Evolutionary conservation across 176 grass and related monocot species (phyloP).

Genomic region (Musa beccarii): DNA sequence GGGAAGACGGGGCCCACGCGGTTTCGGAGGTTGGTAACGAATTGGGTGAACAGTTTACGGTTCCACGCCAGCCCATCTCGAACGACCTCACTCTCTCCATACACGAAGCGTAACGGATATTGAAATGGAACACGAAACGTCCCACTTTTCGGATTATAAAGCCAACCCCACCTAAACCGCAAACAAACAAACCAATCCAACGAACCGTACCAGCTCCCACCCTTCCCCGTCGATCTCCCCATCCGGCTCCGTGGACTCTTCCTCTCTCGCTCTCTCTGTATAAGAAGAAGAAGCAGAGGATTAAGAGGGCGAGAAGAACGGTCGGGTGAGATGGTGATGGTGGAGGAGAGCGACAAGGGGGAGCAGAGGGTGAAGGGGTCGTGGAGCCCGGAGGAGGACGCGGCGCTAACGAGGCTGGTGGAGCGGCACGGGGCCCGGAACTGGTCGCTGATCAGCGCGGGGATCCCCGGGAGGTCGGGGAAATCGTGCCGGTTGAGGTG

Average conservation of each 20-base stretch:
- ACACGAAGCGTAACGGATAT: background rate
- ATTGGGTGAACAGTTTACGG: background rate
- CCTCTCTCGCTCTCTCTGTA: too few relatives aligned
- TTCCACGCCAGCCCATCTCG: background rate
- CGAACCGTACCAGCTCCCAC: background rate
- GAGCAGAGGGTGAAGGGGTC: conserved; percentile 51
- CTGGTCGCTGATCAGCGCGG: conserved; percentile 63
- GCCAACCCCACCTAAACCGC: conserved; percentile 28
- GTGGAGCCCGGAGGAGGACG: conserved; percentile 88
- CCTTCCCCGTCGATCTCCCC: conserved; percentile 5
- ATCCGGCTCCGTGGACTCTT: background rate
- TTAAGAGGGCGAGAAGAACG: background rate
- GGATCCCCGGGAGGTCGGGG: conserved; percentile 58
- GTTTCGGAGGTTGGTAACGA: background rate
- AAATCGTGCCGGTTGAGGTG: conserved; percentile 92
- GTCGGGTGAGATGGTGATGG: background rate
- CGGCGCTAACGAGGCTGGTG: conserved; percentile 40
- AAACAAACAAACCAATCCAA: conserved; percentile 26
- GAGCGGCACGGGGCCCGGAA: conserved; percentile 54
- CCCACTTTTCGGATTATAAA: background rate
- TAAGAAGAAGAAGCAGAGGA: background rate
- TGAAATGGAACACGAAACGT: conserved; percentile 22
- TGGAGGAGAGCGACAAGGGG: background rate
- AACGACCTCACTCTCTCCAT: background rate
- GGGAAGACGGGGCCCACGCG: background rate